These are phyloP conservation scores for Phytophthora fragariae DNA, from an alignment of 352 stramenopile species.

Conservation along the genomic window DNA sequence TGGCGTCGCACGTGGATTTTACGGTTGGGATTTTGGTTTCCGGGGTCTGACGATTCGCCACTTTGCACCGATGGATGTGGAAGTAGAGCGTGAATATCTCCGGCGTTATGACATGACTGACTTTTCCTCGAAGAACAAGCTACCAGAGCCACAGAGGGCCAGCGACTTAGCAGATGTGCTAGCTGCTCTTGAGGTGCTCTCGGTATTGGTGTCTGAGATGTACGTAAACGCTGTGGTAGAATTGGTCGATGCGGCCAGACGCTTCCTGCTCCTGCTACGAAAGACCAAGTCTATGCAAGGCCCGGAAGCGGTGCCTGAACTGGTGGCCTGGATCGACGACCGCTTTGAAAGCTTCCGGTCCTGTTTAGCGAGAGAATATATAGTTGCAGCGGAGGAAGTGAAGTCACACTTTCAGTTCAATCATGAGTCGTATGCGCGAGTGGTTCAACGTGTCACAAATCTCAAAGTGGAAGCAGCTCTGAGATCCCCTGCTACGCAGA, in stretches of 20 bases:
- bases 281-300: no score
- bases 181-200: background rate
- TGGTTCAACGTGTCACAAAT: no score
- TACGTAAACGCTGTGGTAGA: no score
- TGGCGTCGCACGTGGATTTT: conserved; percentile 15
- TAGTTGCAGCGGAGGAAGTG: background rate
- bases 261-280: no score
- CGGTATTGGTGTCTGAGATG: background rate
- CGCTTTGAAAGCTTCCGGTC: background rate
- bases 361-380: no score
- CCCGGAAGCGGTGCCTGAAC: background rate
- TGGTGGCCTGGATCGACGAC: background rate
- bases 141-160: background rate
- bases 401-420: background rate
- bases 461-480: no score
- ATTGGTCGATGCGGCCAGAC: no score
- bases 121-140: conserved; percentile 22
- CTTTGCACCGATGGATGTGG: background rate
- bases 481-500: no score
- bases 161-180: background rate
- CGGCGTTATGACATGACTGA: conserved; percentile 14
- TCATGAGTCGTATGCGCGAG: background rate
- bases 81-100: background rate
- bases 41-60: conserved; percentile 11
- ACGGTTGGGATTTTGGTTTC: conserved; percentile 21